Percentiles rank a stretch among this genome's conserved stretches.
Conservation (phyloP, 1,284 basidiomycete species). For the Puccinia polysora region DNA sequence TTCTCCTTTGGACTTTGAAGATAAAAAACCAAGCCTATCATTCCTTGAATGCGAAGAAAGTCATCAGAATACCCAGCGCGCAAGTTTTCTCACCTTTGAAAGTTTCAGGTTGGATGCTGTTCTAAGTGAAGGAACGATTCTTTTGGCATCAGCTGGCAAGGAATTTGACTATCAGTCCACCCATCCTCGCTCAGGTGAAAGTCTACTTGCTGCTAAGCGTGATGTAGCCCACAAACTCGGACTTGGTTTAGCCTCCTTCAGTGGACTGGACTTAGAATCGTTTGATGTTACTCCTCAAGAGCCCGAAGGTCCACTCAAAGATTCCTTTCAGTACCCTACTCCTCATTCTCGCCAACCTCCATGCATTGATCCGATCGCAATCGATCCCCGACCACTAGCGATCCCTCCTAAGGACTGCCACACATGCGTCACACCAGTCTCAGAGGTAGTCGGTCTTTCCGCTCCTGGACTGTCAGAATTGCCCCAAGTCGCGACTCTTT, state of each 20-base stretch:
- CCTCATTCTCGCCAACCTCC: constrained; percentile 1
- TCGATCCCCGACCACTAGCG: background rate
- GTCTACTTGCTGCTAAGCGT: constrained; percentile 54
- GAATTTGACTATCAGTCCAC: constrained; percentile 53
- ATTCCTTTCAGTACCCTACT: constrained; percentile 23
- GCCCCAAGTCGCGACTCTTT: background rate
- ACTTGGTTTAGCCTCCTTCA: constrained; percentile 50
- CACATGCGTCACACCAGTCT: background rate
- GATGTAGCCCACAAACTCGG: constrained; percentile 51
- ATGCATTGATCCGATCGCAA: constrained; percentile 1
- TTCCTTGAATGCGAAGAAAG: constrained; percentile 51
- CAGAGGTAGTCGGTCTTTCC: constrained; percentile 14
- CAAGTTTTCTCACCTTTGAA: constrained; percentile 47
- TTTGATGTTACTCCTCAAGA: constrained; percentile 53
- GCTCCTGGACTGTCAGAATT: constrained; percentile 1
- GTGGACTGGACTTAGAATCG: constrained; percentile 50
- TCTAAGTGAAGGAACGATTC: constrained; percentile 53
- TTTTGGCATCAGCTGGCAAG: constrained; percentile 54
- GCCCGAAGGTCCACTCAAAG: constrained; percentile 45
- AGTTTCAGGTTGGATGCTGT: constrained; percentile 52
- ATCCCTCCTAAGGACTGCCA: constrained; percentile 15
- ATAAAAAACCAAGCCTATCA: constrained; percentile 45
- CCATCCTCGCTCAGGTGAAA: constrained; percentile 50
- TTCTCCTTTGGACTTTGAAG: background rate
- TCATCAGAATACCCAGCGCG: background rate